Conservation (phyloP, 192 early-diverging fungal genomes). For the Rhizophlyctis rosea region DNA sequence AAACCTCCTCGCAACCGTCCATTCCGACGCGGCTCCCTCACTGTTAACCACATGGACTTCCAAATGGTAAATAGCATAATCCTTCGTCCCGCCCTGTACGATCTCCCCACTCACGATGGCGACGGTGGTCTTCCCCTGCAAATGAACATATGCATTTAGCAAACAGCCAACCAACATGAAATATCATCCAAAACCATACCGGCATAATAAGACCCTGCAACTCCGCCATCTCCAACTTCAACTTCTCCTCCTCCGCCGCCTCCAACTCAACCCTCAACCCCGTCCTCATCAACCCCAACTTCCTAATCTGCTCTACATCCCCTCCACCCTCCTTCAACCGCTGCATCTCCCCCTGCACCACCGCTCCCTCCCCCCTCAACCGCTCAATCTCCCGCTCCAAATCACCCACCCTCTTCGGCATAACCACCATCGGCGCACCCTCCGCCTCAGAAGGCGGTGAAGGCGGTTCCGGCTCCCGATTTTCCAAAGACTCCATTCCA, state of each 20-base stretch:
- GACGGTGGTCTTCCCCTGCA: conserved; percentile 19
- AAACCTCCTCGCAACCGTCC: conserved; percentile 59
- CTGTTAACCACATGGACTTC: conserved; percentile 22
- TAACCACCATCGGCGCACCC: not conserved
- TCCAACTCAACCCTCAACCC: conserved; percentile 21
- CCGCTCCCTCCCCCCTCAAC: conserved; percentile 5
- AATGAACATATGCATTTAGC: conserved; percentile 7
- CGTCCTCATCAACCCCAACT: conserved; percentile 26
- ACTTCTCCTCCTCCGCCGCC: conserved; percentile 26
- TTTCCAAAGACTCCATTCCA: not conserved
- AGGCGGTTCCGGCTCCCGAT: not conserved
- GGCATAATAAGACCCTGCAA: conserved; percentile 32
- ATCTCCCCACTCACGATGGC: conserved; percentile 15
- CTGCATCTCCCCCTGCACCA: conserved; percentile 16
- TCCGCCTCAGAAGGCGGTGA: too few species aligned
- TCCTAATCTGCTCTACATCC: conserved; percentile 12
- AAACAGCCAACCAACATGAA: not conserved
- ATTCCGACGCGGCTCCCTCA: conserved; percentile 18
- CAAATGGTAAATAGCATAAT: conserved; percentile 23
- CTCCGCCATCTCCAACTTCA: conserved; percentile 21
- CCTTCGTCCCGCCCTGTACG: conserved; percentile 19
- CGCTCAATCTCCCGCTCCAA: conserved; percentile 2
- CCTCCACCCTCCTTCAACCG: conserved; percentile 11
- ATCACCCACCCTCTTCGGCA: not conserved
- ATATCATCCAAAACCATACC: conserved; percentile 23